Evolutionary conservation across 1,284 basidiomycete genomes (phyloP).

Genomic region (Irpex sp.): DNA sequence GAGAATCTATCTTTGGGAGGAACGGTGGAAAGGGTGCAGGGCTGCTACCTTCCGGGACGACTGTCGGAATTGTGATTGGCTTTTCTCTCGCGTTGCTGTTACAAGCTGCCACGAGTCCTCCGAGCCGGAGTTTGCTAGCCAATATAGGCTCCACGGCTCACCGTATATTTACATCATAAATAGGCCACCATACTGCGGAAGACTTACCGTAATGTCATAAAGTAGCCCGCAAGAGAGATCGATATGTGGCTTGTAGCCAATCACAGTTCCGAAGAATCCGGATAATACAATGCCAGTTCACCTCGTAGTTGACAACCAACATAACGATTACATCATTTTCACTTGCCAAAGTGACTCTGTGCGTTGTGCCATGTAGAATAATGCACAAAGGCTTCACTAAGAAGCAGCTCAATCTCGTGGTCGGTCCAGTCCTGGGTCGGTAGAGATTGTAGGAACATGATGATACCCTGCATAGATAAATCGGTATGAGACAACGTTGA

Average conservation of each 20-base stretch:
- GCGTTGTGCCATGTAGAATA: slow-evolving; percentile 95
- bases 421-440: slow-evolving; percentile 97
- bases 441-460: slow-evolving; percentile 97
- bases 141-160: slow-evolving; percentile 1
- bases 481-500: background rate
- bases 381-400: slow-evolving; percentile 96
- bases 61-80: slow-evolving; percentile 11
- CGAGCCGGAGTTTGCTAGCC: background rate
- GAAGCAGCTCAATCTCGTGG: slow-evolving; percentile 93
- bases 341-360: slow-evolving; percentile 85
- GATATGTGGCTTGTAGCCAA: background rate
- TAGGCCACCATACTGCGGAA: background rate
- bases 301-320: background rate
- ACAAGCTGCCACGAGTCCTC: slow-evolving; percentile 3
- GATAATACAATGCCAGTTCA: background rate
- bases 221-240: background rate
- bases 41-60: background rate
- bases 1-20: background rate
- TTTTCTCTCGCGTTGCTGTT: slow-evolving; percentile 4
- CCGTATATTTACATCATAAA: background rate
- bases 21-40: background rate
- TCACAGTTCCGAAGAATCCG: background rate
- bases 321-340: background rate
- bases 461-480: slow-evolving; percentile 81
- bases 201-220: background rate